A percentile compares a stretch with the other conserved stretches of the same genome.
Conservation (phyloP, 768 basidiomycete genomes). For the Suillus discolor region DNA sequence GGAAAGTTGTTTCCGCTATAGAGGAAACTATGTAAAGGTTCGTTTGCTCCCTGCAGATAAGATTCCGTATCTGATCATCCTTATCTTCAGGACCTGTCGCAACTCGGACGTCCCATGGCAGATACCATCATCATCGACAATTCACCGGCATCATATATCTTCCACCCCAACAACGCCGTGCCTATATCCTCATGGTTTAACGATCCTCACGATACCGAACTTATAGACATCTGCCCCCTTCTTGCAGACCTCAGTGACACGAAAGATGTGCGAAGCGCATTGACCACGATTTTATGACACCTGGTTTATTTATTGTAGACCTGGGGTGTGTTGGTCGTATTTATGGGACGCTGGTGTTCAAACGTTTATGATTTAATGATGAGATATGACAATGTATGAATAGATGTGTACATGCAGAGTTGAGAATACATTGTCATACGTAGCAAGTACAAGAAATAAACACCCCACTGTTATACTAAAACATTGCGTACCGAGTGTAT, state of each 20-base stretch:
- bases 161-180: slow-evolving; percentile 81
- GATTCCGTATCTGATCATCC: slow-evolving; percentile 9
- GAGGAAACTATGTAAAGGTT: slow-evolving; percentile 96
- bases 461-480: not conserved
- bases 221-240: slow-evolving; percentile 71
- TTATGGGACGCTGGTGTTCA: not conserved
- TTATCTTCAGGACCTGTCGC: slow-evolving; percentile 61
- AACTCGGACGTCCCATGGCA: slow-evolving; percentile 67
- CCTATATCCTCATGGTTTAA: slow-evolving; percentile 82
- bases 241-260: slow-evolving; percentile 62
- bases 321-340: not conserved
- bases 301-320: not conserved
- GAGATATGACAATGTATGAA: not conserved
- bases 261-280: slow-evolving; percentile 64
- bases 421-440: not conserved
- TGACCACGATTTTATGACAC: slow-evolving; percentile 39
- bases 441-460: not conserved
- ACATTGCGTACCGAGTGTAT: not conserved
- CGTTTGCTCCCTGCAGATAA: slow-evolving; percentile 18
- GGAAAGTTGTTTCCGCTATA: slow-evolving; percentile 95
- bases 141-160: slow-evolving; percentile 77
- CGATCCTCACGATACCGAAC: slow-evolving; percentile 73
- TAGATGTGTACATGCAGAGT: not conserved
- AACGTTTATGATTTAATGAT: slow-evolving; percentile 2
- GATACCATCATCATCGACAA: slow-evolving; percentile 80